A percentile compares a stretch with the other conserved stretches of the same genome.
Conservation (phyloP, 106 monocot species). For the Gastrodia elata region DNA sequence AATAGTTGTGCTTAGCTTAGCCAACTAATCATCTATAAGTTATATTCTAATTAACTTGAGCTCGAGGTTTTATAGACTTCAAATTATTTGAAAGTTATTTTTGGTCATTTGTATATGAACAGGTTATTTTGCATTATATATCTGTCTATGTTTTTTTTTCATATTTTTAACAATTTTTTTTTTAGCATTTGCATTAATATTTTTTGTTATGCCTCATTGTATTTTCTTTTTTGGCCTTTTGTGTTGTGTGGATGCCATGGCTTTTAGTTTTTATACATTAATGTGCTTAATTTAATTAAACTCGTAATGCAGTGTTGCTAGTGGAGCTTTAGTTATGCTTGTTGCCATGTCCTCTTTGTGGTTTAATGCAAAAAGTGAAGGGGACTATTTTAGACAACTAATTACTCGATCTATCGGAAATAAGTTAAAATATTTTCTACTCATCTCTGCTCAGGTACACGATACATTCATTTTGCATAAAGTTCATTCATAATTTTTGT, state of each 20-base stretch:
- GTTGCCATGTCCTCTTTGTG: slow-evolving; percentile 50
- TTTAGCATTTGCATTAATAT: not conserved
- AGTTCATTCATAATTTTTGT: not conserved
- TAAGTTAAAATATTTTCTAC: slow-evolving; percentile 16
- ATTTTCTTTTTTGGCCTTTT: not conserved
- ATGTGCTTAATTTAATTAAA: not conserved
- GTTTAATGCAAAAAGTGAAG: slow-evolving; percentile 22
- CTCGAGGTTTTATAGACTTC: not conserved
- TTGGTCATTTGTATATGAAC: not conserved
- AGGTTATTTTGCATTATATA: not conserved
- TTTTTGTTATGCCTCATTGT: not conserved
- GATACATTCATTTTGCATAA: not conserved
- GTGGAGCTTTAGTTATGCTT: slow-evolving; percentile 57
- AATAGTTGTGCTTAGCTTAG: not conserved
- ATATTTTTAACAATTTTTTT: not conserved
- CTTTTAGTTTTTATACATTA: not conserved
- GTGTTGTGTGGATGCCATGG: not conserved
- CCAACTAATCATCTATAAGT: no score
- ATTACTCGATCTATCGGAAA: slow-evolving; percentile 23
- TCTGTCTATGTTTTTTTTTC: not conserved
- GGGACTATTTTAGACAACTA: slow-evolving; percentile 36
- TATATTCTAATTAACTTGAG: no score
- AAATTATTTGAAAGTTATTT: not conserved
- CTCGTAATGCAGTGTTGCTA: slow-evolving; percentile 38
- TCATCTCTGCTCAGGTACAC: slow-evolving; percentile 61